Evolutionary conservation across 2,329 filamentous ascomycete genomes (phyloP).

Genomic region (Fusarium gaditjirri): DNA sequence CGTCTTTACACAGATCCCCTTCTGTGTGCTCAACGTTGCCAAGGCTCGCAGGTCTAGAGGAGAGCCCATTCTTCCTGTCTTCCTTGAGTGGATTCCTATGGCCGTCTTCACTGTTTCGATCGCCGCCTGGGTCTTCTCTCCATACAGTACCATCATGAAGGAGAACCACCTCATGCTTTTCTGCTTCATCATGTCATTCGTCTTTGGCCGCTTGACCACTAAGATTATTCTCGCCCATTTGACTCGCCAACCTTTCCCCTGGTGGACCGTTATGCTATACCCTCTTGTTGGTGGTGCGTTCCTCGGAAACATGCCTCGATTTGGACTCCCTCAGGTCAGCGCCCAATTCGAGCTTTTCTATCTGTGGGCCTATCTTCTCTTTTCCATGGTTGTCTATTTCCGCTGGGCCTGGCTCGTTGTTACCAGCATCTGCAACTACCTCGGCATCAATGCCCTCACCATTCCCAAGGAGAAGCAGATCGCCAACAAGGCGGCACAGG

Average conservation of each 20-base stretch:
- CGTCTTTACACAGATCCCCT: slow-evolving; percentile 81
- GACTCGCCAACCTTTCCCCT: slow-evolving; percentile 92
- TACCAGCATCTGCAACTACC: slow-evolving; percentile 87
- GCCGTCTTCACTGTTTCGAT: slow-evolving; percentile 79
- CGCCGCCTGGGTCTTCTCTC: slow-evolving; percentile 88
- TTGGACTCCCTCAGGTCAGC: slow-evolving; percentile 76
- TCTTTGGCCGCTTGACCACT: slow-evolving; percentile 97
- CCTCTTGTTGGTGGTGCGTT: slow-evolving; percentile 88
- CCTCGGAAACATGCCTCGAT: slow-evolving; percentile 81
- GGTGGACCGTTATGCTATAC: slow-evolving; percentile 91
- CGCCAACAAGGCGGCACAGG: slow-evolving; percentile 61
- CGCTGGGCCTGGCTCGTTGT: slow-evolving; percentile 94
- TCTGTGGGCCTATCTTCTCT: slow-evolving; percentile 84
- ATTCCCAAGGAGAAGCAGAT: slow-evolving; percentile 74
- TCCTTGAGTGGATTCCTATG: slow-evolving; percentile 95
- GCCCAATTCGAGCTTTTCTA: slow-evolving; percentile 79
- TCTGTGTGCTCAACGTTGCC: slow-evolving; percentile 88
- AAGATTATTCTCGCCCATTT: slow-evolving; percentile 98
- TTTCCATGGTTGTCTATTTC: slow-evolving; percentile 87
- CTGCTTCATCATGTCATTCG: slow-evolving; percentile 93
- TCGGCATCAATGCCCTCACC: slow-evolving; percentile 94
- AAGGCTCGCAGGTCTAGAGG: slow-evolving; percentile 77
- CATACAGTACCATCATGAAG: slow-evolving; percentile 81
- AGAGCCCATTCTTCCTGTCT: slow-evolving; percentile 81
- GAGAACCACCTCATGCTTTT: slow-evolving; percentile 93